Evolutionary conservation across 164 flowering plant species (phyloP).

Genomic region (Magnolia kwangsiensis): DNA sequence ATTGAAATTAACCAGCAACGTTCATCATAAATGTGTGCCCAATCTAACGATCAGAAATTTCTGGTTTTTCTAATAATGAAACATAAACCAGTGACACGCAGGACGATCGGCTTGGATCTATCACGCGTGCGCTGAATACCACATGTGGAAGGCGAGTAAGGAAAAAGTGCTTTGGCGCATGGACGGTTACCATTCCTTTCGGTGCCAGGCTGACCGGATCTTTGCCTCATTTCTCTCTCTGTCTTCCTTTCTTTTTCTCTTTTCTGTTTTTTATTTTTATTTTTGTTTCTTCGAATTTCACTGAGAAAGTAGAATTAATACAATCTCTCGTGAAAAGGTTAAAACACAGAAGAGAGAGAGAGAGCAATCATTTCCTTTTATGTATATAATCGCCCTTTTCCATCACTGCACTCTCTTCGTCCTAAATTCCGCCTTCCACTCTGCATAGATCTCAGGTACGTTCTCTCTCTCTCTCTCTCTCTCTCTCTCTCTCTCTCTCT

Average conservation of each 20-base stretch:
- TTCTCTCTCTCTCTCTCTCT: neutral
- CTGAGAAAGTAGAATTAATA: neutral
- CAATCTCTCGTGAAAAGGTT: neutral
- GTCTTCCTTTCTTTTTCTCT: neutral
- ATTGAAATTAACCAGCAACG: too few species aligned
- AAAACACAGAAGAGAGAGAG: slow-evolving; percentile 4
- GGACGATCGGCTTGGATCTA: neutral
- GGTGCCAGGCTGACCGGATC: slow-evolving; percentile 16
- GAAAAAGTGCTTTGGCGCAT: too few species aligned
- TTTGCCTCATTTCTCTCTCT: neutral
- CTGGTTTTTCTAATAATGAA: too few species aligned
- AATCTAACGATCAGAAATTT: too few species aligned
- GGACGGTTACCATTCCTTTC: neutral
- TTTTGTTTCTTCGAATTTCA: neutral
- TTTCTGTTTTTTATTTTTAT: neutral
- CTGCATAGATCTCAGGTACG: slow-evolving; percentile 6
- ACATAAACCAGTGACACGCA: neutral
- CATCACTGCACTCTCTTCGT: neutral
- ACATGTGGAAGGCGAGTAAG: neutral
- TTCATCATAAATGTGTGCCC: too few species aligned
- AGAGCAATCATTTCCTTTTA: slow-evolving; percentile 8
- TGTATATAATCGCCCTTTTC: slow-evolving; percentile 3
- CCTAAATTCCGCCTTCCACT: neutral
- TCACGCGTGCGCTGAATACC: neutral
- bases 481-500: neutral